phyloP scores from a whole-genome alignment of 306 rosid genomes.

The Vigna angularis region DNA sequence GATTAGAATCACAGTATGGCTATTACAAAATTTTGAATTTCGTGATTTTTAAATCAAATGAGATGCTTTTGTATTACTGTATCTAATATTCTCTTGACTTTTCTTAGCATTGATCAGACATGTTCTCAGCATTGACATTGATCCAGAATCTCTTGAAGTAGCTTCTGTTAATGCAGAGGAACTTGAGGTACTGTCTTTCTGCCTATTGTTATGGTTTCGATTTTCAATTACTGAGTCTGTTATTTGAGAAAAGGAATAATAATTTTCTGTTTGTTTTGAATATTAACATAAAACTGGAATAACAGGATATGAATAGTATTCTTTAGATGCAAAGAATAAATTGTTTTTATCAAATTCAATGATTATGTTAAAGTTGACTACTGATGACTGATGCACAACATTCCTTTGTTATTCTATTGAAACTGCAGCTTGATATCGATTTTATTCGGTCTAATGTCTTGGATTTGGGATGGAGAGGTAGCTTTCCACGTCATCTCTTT shows the following conservation, averaged over 20 bases:
- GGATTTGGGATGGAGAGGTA: conserved; percentile 83
- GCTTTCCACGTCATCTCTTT: conserved; percentile 19
- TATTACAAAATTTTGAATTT: conserved; percentile 23
- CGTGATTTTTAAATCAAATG: conserved; percentile 19
- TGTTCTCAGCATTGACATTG: conserved; percentile 88
- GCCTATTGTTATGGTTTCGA: conserved; percentile 31
- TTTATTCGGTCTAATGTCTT: conserved; percentile 70
- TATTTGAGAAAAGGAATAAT: conserved; percentile 8
- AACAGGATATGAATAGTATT: conserved; percentile 22
- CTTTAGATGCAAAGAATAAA: conserved; percentile 8
- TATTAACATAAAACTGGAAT: conserved; percentile 14
- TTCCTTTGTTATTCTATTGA: conserved; percentile 47
- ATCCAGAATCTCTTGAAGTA: conserved; percentile 84
- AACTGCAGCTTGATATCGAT: conserved; percentile 83
- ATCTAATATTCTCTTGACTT: conserved; percentile 45
- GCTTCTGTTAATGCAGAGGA: conserved; percentile 82
- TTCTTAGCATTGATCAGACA: conserved; percentile 70
- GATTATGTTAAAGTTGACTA: conserved; percentile 35
- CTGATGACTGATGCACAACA: conserved; percentile 37
- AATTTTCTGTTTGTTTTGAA: conserved; percentile 32
- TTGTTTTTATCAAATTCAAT: conserved; percentile 20
- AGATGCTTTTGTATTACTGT: neutral
- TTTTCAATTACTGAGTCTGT: conserved; percentile 9
- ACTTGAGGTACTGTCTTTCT: conserved; percentile 73
- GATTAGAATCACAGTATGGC: neutral